Percentiles rank a stretch among this genome's conserved stretches.
These are phyloP conservation scores for Hamamelis virginiana DNA, from an alignment of 164 flowering plant genomes.

Conservation along the genomic window DNA sequence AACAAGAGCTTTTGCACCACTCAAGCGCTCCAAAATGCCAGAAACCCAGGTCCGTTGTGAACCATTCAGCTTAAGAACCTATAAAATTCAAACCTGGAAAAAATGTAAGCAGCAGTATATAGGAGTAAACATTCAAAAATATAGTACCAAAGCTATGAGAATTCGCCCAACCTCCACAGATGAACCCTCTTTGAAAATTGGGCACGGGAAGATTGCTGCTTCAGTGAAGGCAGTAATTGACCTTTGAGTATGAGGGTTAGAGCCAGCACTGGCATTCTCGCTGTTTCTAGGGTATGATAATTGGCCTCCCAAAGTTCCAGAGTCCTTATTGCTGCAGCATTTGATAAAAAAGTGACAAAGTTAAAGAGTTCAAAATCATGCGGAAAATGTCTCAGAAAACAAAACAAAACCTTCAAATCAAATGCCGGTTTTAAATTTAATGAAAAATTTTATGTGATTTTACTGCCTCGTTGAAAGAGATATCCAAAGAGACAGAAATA, in stretches of 20 bases:
- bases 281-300: neutral
- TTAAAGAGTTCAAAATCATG: neutral
- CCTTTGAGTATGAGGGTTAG: constrained; percentile 1
- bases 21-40: constrained; percentile 23
- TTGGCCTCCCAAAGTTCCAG: neutral
- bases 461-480: neutral
- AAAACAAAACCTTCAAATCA: too few species aligned
- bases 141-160: neutral
- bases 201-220: constrained; percentile 23
- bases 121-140: constrained; percentile 1
- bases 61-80: constrained; percentile 32
- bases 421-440: too few species aligned
- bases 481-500: neutral
- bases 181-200: constrained; percentile 25
- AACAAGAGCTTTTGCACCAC: constrained; percentile 28
- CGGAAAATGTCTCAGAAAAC: neutral
- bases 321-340: constrained; percentile 11
- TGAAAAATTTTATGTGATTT: too few species aligned
- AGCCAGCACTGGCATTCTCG: constrained; percentile 1
- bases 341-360: neutral
- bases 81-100: constrained; percentile 1
- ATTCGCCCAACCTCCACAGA: constrained; percentile 30
- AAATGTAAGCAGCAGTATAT: constrained; percentile 2
- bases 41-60: constrained; percentile 22
- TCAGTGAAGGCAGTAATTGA: constrained; percentile 19